Evolutionary conservation across 805 yeast species (phyloP).

Genomic region (Candida xiaguanensis): DNA sequence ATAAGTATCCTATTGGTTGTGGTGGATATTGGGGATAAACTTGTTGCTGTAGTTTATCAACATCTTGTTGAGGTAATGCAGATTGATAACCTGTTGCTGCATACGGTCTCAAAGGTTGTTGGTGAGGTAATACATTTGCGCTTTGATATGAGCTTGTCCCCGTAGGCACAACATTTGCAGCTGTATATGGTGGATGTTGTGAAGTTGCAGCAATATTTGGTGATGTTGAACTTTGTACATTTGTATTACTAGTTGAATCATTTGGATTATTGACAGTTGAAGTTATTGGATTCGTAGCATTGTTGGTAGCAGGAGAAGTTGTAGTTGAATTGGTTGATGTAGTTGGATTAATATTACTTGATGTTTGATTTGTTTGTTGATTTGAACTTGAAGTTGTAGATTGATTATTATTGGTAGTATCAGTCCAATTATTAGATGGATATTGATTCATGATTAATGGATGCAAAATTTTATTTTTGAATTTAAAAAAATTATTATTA

Average conservation of each 20-base stretch:
- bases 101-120: constrained; percentile 2
- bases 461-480: not conserved
- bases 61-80: constrained; percentile 3
- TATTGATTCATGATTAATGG: constrained; percentile 4
- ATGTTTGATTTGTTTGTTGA: not conserved
- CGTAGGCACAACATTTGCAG: not conserved
- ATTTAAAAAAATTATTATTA: no score
- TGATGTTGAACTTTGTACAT: constrained; percentile 1
- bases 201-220: not conserved
- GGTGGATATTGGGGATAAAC: constrained; percentile 7
- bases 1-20: constrained; percentile 4
- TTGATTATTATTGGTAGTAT: not conserved
- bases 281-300: not conserved
- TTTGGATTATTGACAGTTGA: not conserved
- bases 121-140: not conserved
- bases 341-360: constrained; percentile 1
- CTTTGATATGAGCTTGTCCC: not conserved
- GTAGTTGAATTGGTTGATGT: not conserved
- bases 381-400: not conserved
- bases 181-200: not conserved
- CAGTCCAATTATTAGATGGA: constrained; percentile 4
- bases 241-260: not conserved
- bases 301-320: not conserved
- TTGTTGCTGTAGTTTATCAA: constrained; percentile 8
- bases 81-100: not conserved